Conservation (phyloP, 495 filamentous ascomycete genomes). For the Jackrogersella multiformis region DNA sequence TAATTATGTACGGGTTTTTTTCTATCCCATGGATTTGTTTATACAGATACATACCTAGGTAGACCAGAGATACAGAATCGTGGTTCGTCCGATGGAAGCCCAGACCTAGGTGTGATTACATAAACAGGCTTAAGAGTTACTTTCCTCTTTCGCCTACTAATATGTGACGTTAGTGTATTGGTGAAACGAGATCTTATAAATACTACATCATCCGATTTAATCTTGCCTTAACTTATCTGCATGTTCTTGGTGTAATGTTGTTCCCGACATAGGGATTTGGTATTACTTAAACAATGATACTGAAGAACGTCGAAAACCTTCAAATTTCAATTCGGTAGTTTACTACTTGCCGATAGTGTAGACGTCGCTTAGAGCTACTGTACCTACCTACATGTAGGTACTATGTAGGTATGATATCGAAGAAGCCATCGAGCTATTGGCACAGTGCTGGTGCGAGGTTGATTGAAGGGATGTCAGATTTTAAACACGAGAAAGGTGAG, state of each 20-base stretch:
- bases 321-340: no score
- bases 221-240: not conserved
- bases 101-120: not conserved
- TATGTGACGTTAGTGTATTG: not conserved
- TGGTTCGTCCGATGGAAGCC: not conserved
- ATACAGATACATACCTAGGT: not conserved
- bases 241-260: not conserved
- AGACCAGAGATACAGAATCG: not conserved
- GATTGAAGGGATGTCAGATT: constrained; percentile 9
- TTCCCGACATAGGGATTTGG: not conserved
- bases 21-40: not conserved
- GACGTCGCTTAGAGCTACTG: no score
- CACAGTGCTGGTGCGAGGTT: constrained; percentile 19
- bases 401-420: not conserved
- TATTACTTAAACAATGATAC: not conserved
- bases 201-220: not conserved
- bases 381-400: not conserved
- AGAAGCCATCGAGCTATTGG: constrained; percentile 7
- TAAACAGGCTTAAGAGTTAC: not conserved
- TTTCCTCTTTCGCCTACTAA: not conserved
- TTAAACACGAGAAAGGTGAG: constrained; percentile 25
- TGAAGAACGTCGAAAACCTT: no score
- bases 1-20: no score
- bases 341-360: no score
- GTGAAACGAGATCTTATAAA: not conserved